Evolutionary conservation across 805 yeast genomes (phyloP), one percentile per base, ranked within the genome.

Genomic region (Saturnispora galanensis): DNA sequence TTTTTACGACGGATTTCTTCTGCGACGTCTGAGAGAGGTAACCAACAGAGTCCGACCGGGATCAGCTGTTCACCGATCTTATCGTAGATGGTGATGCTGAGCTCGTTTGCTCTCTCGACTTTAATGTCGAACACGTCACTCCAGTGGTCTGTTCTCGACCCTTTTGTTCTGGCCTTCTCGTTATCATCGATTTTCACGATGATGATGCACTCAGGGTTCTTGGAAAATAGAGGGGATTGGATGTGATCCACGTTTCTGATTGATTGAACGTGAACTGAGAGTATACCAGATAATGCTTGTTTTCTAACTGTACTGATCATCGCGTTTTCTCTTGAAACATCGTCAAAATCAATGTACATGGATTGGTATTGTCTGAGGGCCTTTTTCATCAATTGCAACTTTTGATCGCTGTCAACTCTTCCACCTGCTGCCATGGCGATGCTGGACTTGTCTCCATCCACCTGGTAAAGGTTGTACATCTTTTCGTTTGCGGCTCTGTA

Each of bases 31-130:
- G 94, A 80, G 28, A 93, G 70, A 32, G 90, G 74, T 26, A 90
- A 72, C 98, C 98, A 93, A 55, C 84, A 77, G 33, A 93, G 71
- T 8, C 95, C 98, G 7, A 93, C 96, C 0, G 98, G 97, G 8
- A 81, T 77, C 48, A 73, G 66, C 41, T 70, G 74, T 47, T 70
- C 77, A 33, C 84, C 84, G 10, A 73, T 68, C 53, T 80, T 81
- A 60, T 93, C 98, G 61, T 82, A 88, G 4, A 93, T 86, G 2
- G 89, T 77, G 47, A 93, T 70, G 56, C 89, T 96, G 37, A 89
- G 73, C 65, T 93, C 99, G 57, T 90, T 86, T 26, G 96, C 96
- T 60, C 82, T 86, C 48, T 85, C 96, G 35, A 93, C 84, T 33
- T 77, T 79, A 46, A 93, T 74, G 43, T 76, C 76, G 58, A 88